Conservation (phyloP, 2,329 filamentous ascomycete species). For the Metarhizium humberi region DNA sequence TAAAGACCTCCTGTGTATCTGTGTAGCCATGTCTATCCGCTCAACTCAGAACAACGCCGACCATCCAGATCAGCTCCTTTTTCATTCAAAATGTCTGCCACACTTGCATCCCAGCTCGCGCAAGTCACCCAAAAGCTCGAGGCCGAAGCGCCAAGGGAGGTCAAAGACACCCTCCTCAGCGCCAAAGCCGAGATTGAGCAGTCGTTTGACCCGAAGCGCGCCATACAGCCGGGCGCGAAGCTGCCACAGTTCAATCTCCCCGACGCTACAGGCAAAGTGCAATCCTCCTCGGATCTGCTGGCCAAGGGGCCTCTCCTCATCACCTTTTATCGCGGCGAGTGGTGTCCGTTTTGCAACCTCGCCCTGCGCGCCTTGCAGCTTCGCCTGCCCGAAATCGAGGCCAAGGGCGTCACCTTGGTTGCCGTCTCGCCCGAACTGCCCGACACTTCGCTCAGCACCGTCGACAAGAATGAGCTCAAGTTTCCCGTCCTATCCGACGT, state of each 20-base stretch:
- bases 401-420: constrained; percentile 29
- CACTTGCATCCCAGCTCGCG: not conserved
- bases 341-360: constrained; percentile 38
- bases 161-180: not conserved
- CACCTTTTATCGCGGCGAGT: constrained; percentile 36
- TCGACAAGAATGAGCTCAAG: constrained; percentile 28
- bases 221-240: constrained; percentile 22
- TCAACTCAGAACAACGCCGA: too few relatives aligned
- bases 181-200: constrained; percentile 4
- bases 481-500: constrained; percentile 25
- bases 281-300: constrained; percentile 22
- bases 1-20: too few relatives aligned
- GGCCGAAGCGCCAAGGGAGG: constrained; percentile 5
- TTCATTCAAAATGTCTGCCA: not conserved
- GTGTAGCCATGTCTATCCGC: too few relatives aligned
- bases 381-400: constrained; percentile 23
- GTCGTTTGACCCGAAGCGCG: constrained; percentile 14
- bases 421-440: constrained; percentile 27
- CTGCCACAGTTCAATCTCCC: constrained; percentile 24
- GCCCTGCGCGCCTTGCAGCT: constrained; percentile 25
- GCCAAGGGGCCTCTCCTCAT: constrained; percentile 25
- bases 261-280: constrained; percentile 23
- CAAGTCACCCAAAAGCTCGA: constrained; percentile 3
- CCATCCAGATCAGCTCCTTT: too few relatives aligned
- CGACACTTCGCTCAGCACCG: constrained; percentile 19